A percentile compares a stretch with the other conserved stretches of the same genome.
Evolutionary conservation across 805 yeast genomes (phyloP).

Genomic region (Yarrowia sp.): DNA sequence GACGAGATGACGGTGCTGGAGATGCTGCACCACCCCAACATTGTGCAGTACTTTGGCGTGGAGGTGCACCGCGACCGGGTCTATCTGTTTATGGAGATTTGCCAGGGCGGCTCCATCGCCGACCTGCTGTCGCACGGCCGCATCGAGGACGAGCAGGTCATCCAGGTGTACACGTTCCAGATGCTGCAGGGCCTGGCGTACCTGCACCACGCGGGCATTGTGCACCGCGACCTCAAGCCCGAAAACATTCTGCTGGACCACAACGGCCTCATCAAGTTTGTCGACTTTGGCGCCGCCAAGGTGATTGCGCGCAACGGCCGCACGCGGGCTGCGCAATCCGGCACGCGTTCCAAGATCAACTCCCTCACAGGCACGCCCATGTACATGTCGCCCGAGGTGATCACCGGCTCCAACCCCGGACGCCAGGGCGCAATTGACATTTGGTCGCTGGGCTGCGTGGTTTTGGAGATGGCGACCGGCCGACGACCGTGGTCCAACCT

Average conservation of each 20-base stretch:
- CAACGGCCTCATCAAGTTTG: conserved; percentile 89
- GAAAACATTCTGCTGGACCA: conserved; percentile 88
- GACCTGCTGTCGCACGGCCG: conserved; percentile 84
- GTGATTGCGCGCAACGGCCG: conserved; percentile 50
- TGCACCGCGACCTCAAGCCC: conserved; percentile 96
- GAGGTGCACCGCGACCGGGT: conserved; percentile 96
- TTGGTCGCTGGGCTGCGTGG: conserved; percentile 97
- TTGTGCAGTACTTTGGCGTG: conserved; percentile 94
- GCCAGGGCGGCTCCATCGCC: conserved; percentile 93
- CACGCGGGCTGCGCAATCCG: conserved; percentile 33
- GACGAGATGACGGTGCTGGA: conserved; percentile 97
- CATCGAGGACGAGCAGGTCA: conserved; percentile 90
- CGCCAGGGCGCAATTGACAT: conserved; percentile 73
- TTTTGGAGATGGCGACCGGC: conserved; percentile 95
- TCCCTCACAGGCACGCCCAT: conserved; percentile 91
- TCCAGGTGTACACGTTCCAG: conserved; percentile 85
- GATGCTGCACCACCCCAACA: conserved; percentile 92
- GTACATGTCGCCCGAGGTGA: conserved; percentile 98
- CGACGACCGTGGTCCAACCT: conserved; percentile 93
- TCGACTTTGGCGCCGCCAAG: conserved; percentile 97
- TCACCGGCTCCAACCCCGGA: conserved; percentile 68
- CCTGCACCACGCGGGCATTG: conserved; percentile 88
- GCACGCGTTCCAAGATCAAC: conserved; percentile 40
- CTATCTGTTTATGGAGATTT: conserved; percentile 94
- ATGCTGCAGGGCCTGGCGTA: conserved; percentile 94